Percentiles rank a stretch among this genome's conserved stretches.
These are phyloP conservation scores for Selaginella moellendorffii DNA, from an alignment of 75 land plant genomes.

Conservation along the genomic window DNA sequence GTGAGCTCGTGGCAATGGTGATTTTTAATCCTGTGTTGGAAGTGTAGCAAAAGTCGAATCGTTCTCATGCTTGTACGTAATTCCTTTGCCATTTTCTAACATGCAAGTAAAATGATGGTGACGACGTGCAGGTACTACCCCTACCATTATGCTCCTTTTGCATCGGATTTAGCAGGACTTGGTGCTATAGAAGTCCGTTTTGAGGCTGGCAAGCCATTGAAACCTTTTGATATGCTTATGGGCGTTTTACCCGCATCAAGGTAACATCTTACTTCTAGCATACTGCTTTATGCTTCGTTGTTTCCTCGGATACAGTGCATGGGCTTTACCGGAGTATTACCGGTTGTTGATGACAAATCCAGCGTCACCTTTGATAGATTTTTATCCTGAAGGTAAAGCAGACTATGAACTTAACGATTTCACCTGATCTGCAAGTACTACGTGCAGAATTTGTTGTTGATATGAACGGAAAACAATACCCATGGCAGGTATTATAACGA, in stretches of 20 bases:
- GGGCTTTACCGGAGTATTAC: constrained; percentile 58
- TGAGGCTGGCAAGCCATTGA: constrained; percentile 73
- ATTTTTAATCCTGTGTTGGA: no score
- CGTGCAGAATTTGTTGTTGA: constrained; percentile 37
- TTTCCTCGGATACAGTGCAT: constrained; percentile 32
- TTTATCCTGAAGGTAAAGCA: constrained; percentile 10
- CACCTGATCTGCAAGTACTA: not conserved
- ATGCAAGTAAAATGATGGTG: no score
- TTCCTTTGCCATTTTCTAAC: no score
- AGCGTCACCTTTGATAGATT: constrained; percentile 55
- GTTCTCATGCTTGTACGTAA: no score
- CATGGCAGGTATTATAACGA: constrained; percentile 15
- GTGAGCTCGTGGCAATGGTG: constrained; percentile 94
- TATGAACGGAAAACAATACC: constrained; percentile 31
- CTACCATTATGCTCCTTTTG: constrained; percentile 95
- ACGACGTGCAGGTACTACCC: constrained; percentile 50
- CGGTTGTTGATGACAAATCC: constrained; percentile 65
- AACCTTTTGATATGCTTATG: constrained; percentile 95
- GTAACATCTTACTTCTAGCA: not conserved
- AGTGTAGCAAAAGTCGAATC: no score
- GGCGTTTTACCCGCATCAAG: constrained; percentile 81
- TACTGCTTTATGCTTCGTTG: no score
- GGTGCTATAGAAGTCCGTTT: constrained; percentile 63
- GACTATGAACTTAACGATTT: not conserved
- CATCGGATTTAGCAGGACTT: constrained; percentile 72